Base-by-base conservation (phyloP, 2,329 filamentous ascomycete species). In the Penicillium italicum region DNA sequence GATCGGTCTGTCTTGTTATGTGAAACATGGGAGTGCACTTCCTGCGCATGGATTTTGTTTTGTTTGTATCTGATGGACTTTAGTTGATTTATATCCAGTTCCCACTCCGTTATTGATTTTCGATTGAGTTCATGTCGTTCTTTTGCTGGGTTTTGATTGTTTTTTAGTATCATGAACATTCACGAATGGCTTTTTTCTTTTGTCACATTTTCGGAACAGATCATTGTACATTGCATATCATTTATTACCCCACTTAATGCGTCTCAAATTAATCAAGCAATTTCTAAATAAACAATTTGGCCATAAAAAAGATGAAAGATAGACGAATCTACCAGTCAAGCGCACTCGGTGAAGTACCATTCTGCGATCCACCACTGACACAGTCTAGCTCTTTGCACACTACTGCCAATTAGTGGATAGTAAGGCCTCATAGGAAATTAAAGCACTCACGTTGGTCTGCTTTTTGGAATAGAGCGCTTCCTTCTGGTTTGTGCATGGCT, bases 371-470 rank as follows among this genome's bases (percentile, higher is more conserved):
- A 22, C 55, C 45, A 4, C 49, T 51, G 5, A 53, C 46, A 34
- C 63, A 65, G 18, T 65, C 63, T 12, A 65, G 34, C 28, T 65
- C 63, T 30, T 62, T 62, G 22, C 63, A 65, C 14, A 65, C 63
- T 65, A 18, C 2, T n/a, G 1, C 16, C 3, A 2, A 6, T 63
- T 26, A 64, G 44, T 40, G 2, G 14, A 8, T 1, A n/a, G 2
- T 22, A 28, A 20, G 1, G 0, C 5, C 12, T 16, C 2, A 5
- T 7, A 4, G 1, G 1, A 8, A 4, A 4, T 5, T 1, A 6
- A 12, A 7, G 3, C 12, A 60, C 62, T 59, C 11, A 71, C 69
- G 28, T 34, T 69, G 61, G 11, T 71, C 68, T 9, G 68, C 69
- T 22, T 66, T 62, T 20, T 67, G 61, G 42, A 68, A 71, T 11